A percentile compares a stretch with the other conserved stretches of the same genome.
Evolutionary conservation across 2,329 filamentous ascomycete species (phyloP).

Genomic region (Penicillium sp.): DNA sequence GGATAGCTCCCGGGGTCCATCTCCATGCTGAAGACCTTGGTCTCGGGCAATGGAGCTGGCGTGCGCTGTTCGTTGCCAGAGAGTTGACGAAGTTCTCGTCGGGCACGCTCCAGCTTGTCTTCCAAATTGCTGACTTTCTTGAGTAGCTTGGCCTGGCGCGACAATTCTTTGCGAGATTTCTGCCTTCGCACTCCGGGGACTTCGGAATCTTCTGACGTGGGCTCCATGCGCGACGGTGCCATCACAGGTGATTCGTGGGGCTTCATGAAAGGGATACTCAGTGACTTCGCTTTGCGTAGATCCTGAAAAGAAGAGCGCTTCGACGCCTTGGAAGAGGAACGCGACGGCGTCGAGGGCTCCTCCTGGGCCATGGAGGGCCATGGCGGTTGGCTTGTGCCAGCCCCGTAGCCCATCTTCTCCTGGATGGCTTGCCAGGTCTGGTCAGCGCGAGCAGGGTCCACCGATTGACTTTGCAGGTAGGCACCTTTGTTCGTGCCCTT

Average conservation of each 20-base stretch:
- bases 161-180: constrained; percentile 56
- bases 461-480: constrained; percentile 25
- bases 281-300: constrained; percentile 34
- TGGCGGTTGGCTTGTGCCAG: constrained; percentile 13
- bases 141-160: constrained; percentile 55
- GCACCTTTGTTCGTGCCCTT: constrained; percentile 41
- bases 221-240: constrained; percentile 13
- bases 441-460: constrained; percentile 28
- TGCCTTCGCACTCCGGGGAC: constrained; percentile 42
- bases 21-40: constrained; percentile 23
- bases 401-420: constrained; percentile 30
- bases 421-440: constrained; percentile 36
- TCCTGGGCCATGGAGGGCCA: constrained; percentile 6
- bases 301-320: constrained; percentile 37
- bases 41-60: constrained; percentile 12
- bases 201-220: constrained; percentile 27
- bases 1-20: constrained; percentile 27
- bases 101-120: constrained; percentile 54
- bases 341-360: constrained; percentile 4
- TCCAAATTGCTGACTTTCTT: constrained; percentile 62
- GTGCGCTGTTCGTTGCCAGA: constrained; percentile 39
- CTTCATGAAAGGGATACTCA: constrained; percentile 30
- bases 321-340: constrained; percentile 25
- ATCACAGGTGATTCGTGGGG: constrained; percentile 28
- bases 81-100: constrained; percentile 53